These are phyloP conservation scores for Lathyrus tuberosus DNA, from an alignment of 306 rosid species.

Conservation along the genomic window DNA sequence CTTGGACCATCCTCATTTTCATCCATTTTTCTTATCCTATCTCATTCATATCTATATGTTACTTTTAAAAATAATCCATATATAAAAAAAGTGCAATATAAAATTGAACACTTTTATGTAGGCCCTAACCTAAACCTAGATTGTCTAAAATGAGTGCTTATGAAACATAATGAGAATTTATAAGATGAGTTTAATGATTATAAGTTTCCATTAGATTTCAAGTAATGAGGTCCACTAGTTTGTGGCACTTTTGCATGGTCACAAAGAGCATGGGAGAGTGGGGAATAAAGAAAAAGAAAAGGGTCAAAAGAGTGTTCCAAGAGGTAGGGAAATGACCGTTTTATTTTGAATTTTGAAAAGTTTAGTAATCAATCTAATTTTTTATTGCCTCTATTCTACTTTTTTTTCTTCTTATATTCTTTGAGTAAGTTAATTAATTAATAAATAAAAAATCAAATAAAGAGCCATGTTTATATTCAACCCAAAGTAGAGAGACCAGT, in stretches of 20 bases:
- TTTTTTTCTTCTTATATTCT: slow-evolving; percentile 37
- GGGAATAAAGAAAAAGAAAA: slow-evolving; percentile 1
- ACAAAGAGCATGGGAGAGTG: neutral
- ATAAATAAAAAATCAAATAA: slow-evolving; percentile 3
- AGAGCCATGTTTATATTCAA: slow-evolving; percentile 31
- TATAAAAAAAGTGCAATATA: slow-evolving; percentile 30
- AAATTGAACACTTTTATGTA: slow-evolving; percentile 7
- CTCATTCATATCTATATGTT: neutral
- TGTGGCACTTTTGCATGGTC: neutral
- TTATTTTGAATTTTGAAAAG: slow-evolving; percentile 57
- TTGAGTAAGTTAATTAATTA: neutral
- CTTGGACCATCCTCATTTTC: slow-evolving; percentile 39
- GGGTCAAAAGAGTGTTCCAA: slow-evolving; percentile 42
- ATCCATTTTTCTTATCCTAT: neutral
- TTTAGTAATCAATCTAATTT: slow-evolving; percentile 26
- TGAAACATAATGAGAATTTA: slow-evolving; percentile 45
- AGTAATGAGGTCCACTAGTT: slow-evolving; percentile 39
- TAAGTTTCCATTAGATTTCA: slow-evolving; percentile 40
- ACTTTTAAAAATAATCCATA: neutral
- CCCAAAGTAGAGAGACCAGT: slow-evolving; percentile 37
- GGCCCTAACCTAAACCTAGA: slow-evolving; percentile 37
- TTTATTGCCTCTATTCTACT: slow-evolving; percentile 37
- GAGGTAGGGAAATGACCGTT: slow-evolving; percentile 64
- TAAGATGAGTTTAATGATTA: slow-evolving; percentile 43
- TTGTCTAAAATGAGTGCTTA: slow-evolving; percentile 30